A percentile compares a stretch with the other conserved stretches of the same genome.
Evolutionary conservation across 1,284 basidiomycete species (phyloP).

Genomic region (Malassezia pachydermatis): DNA sequence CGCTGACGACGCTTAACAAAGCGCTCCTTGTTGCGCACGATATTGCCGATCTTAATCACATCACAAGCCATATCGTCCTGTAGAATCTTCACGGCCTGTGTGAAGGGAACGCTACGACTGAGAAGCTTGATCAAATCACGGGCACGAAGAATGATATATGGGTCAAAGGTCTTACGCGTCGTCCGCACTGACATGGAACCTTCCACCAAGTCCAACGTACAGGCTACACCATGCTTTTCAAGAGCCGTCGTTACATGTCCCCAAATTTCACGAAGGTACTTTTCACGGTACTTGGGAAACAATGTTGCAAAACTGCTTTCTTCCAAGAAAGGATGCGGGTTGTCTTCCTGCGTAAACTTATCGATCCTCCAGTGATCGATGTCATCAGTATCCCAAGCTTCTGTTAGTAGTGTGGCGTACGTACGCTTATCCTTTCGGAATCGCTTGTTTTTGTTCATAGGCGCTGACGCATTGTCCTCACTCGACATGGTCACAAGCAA

Average conservation of each 20-base stretch:
- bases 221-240: slow-evolving; percentile 72
- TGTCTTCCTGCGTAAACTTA: slow-evolving; percentile 61
- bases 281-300: slow-evolving; percentile 97
- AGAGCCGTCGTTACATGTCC: slow-evolving; percentile 77
- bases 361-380: slow-evolving; percentile 98
- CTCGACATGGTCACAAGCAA: slow-evolving; percentile 4
- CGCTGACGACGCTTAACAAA: slow-evolving; percentile 93
- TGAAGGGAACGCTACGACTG: slow-evolving; percentile 72
- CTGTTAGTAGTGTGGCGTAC: slow-evolving; percentile 2
- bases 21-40: slow-evolving; percentile 89
- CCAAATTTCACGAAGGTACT: slow-evolving; percentile 90
- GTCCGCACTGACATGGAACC: slow-evolving; percentile 96
- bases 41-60: slow-evolving; percentile 91
- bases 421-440: slow-evolving; percentile 45
- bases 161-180: slow-evolving; percentile 92
- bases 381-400: slow-evolving; percentile 85
- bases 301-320: slow-evolving; percentile 96
- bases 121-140: slow-evolving; percentile 91
- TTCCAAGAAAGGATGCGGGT: slow-evolving; percentile 68
- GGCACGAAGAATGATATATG: slow-evolving; percentile 89
- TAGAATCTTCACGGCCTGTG: slow-evolving; percentile 78
- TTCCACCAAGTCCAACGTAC: slow-evolving; percentile 86
- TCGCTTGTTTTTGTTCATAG: slow-evolving; percentile 41
- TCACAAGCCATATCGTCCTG: slow-evolving; percentile 86
- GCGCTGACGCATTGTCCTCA: slow-evolving; percentile 1